Conservation (phyloP, 306 rosid species). For the Fragaria nilgerrensis region DNA sequence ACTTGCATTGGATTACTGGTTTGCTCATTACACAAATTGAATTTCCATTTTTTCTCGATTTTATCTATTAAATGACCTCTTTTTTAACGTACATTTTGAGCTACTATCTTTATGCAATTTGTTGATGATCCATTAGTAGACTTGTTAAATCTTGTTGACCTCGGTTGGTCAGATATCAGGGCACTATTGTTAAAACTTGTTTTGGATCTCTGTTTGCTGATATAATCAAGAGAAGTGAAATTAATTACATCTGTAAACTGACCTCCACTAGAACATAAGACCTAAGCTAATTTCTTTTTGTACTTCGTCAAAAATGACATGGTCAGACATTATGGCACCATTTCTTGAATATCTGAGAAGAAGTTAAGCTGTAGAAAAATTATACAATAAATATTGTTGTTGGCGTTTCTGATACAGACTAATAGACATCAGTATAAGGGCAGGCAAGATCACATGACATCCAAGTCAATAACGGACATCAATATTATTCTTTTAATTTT, state of each 20-base stretch:
- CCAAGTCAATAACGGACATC: background rate
- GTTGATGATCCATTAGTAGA: background rate
- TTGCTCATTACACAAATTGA: background rate
- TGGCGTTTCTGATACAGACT: background rate
- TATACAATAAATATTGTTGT: background rate
- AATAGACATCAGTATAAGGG: background rate
- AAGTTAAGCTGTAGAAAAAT: background rate
- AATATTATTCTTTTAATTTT: background rate
- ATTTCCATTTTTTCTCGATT: background rate
- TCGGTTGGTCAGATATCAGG: background rate
- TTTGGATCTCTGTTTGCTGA: background rate
- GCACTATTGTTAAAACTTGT: background rate
- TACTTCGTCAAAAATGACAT: background rate
- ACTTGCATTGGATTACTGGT: background rate
- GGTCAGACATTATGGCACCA: background rate
- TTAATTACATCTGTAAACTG: background rate
- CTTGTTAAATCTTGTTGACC: too few species aligned
- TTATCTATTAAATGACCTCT: background rate
- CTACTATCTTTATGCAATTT: background rate
- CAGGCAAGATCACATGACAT: background rate
- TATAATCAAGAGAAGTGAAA: background rate
- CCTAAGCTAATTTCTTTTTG: background rate
- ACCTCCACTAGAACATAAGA: background rate
- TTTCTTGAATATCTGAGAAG: background rate
- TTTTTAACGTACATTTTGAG: too few species aligned